phyloP scores from a whole-genome alignment of 208 protist genomes.

The Crithidia sp. region DNA sequence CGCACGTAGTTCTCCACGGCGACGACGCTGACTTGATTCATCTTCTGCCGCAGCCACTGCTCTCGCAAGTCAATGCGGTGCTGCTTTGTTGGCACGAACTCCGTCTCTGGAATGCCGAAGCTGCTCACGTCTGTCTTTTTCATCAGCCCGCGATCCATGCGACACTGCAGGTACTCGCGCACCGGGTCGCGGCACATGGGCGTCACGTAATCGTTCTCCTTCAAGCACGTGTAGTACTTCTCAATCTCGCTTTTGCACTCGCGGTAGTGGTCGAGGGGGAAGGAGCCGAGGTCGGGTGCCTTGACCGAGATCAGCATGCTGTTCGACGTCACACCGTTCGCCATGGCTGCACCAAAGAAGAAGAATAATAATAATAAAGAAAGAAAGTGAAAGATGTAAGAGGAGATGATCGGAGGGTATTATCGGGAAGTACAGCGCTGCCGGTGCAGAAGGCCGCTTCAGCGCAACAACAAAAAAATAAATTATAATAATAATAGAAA shows the following conservation, averaged over 20 bases:
- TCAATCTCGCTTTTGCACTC: slow-evolving; percentile 88
- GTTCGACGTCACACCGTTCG: slow-evolving; percentile 73
- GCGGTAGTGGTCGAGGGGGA: slow-evolving; percentile 90
- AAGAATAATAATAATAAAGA: background rate
- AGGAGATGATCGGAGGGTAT: too few relatives aligned
- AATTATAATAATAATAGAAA: too few relatives aligned
- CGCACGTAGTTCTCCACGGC: slow-evolving; percentile 80
- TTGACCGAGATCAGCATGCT: slow-evolving; percentile 59
- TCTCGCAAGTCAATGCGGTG: slow-evolving; percentile 75
- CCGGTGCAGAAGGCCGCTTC: too few relatives aligned
- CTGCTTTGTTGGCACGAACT: slow-evolving; percentile 83
- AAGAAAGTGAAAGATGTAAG: background rate
- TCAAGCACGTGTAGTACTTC: slow-evolving; percentile 83
- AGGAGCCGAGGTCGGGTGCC: slow-evolving; percentile 84
- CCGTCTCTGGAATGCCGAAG: slow-evolving; percentile 79
- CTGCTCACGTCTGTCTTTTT: slow-evolving; percentile 72
- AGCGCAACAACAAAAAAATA: too few relatives aligned
- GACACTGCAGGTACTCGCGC: slow-evolving; percentile 80
- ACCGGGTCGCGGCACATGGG: slow-evolving; percentile 86
- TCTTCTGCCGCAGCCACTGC: slow-evolving; percentile 81
- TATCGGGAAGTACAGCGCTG: too few relatives aligned
- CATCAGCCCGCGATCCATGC: slow-evolving; percentile 90
- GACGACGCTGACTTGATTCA: slow-evolving; percentile 73
- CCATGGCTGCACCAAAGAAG: slow-evolving; percentile 27
- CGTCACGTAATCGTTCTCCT: slow-evolving; percentile 77